phyloP scores from a whole-genome alignment of 108 stramenopile genomes.

The Licmophora abbreviata region DNA sequence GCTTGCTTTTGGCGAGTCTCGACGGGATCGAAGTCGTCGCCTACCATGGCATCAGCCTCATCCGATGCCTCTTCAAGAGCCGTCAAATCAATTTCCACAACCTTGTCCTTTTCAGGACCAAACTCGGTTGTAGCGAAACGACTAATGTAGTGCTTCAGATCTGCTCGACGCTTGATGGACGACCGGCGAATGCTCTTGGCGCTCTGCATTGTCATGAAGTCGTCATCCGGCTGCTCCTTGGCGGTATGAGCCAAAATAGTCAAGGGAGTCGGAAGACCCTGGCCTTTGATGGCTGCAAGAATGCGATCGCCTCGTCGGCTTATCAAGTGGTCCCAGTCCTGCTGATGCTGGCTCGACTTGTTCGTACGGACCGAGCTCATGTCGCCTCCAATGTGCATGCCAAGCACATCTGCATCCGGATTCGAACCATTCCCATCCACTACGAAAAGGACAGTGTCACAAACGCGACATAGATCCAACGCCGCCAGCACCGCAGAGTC shows the following conservation, averaged over 20 bases:
- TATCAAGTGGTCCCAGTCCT: conserved; percentile 67
- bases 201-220: conserved; percentile 45
- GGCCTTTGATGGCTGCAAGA: conserved; percentile 86
- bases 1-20: conserved; percentile 11
- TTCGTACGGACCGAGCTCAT: conserved; percentile 29
- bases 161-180: conserved; percentile 65
- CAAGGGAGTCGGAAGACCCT: conserved; percentile 89
- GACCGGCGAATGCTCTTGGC: conserved; percentile 53
- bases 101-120: conserved; percentile 56
- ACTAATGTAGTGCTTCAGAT: conserved; percentile 60
- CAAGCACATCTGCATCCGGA: conserved; percentile 13
- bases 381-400: conserved; percentile 38
- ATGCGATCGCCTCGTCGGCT: conserved; percentile 76
- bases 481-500: conserved; percentile 72
- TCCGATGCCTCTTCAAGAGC: conserved; percentile 5
- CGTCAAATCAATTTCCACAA: conserved; percentile 53
- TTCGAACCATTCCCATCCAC: conserved; percentile 62
- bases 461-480: conserved; percentile 79
- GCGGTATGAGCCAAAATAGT: conserved; percentile 67
- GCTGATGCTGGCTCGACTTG: conserved; percentile 31
- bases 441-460: conserved; percentile 81
- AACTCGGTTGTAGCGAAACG: conserved; percentile 75
- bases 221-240: conserved; percentile 28
- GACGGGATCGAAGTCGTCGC: conserved; percentile 9
- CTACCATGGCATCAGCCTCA: conserved; percentile 8